phyloP scores from a whole-genome alignment of 1,284 basidiomycete genomes.

The Ustilago loliicola region DNA sequence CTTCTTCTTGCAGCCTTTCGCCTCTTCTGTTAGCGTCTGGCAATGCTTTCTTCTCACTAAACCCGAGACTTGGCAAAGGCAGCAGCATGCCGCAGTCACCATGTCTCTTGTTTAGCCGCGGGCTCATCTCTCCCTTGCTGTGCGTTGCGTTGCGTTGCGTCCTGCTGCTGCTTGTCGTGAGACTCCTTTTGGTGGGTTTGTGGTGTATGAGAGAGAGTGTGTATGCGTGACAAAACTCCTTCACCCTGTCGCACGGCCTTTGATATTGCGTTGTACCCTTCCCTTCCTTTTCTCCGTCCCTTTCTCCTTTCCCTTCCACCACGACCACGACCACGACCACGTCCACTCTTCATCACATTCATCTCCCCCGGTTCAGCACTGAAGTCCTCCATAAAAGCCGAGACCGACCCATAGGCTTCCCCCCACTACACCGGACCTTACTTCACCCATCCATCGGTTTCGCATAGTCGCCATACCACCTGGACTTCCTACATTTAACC shows the following conservation, averaged over 20 bases:
- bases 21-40: not conserved
- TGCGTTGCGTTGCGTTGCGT: not conserved
- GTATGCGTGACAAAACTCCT: conserved; percentile 7
- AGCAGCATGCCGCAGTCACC: not conserved
- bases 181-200: conserved; percentile 6
- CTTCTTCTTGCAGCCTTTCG: not conserved
- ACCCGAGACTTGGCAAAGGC: conserved; percentile 5
- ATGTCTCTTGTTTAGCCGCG: conserved; percentile 10
- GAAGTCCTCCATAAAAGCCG: not conserved
- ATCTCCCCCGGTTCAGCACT: not conserved
- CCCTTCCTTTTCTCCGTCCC: not conserved
- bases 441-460: too few species aligned
- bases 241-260: conserved; percentile 12
- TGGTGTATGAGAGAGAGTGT: conserved; percentile 2
- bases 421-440: too few species aligned
- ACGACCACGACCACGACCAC: conserved; percentile 13
- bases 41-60: conserved; percentile 7
- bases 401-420: not conserved
- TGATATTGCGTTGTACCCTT: not conserved
- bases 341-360: conserved; percentile 3
- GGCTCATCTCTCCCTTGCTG: not conserved
- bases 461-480: too few species aligned
- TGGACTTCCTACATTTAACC: too few species aligned
- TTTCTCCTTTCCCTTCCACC: conserved; percentile 5
- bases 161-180: not conserved